Evolutionary conservation across 2,329 filamentous ascomycete species (phyloP), one percentile per base, ranked within the genome.

Genomic region (Paracoccidioides lutzii): DNA sequence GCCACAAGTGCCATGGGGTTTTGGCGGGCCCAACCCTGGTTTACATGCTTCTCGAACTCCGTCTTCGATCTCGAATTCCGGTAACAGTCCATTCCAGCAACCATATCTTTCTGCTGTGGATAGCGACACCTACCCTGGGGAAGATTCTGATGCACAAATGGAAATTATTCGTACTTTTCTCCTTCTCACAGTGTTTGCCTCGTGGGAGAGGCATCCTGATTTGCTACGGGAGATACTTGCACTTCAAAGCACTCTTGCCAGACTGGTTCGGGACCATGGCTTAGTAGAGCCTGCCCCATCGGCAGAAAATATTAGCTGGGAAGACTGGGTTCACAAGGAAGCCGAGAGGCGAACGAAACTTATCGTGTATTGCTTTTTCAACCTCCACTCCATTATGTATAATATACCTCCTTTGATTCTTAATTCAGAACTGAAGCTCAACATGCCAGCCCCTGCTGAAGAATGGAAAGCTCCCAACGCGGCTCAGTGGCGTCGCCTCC

Each of bases 301-400:
- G 37, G 74, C 57, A 22, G 71, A 73, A 28, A 67, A 78, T 32
- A 76, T 81, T 40, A 69, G 67, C 28, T 80, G 77, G 77, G 67
- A 73, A 57, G 74, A 78, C 22, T 82, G 79, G 79, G 66, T 77
- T 22, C 69, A 71, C n/a, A 70, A 72, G 52, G 79, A 81, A 66
- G 75, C 75, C 1, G 75, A 74, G 56, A 73, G 75, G 60, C 73
- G 78, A 55, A 81, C 78, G 22, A 79, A 81, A 62, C 70, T 80
- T 54, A 76, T 80, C 57, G 76, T 80, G 57, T 77, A 81, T 65
- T 75, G 78, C 65, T 75, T 82, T 60, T 79, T 80, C 57, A 81
- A 82, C 61, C 71, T 83, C 1, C 80, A 82, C 59, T 80, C 76
- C 38, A 80, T 83, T 54, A 80, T 80, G 61, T 83, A 81, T 69